Conservation (phyloP, 306 rosid genomes). For the Trifolium repens region DNA sequence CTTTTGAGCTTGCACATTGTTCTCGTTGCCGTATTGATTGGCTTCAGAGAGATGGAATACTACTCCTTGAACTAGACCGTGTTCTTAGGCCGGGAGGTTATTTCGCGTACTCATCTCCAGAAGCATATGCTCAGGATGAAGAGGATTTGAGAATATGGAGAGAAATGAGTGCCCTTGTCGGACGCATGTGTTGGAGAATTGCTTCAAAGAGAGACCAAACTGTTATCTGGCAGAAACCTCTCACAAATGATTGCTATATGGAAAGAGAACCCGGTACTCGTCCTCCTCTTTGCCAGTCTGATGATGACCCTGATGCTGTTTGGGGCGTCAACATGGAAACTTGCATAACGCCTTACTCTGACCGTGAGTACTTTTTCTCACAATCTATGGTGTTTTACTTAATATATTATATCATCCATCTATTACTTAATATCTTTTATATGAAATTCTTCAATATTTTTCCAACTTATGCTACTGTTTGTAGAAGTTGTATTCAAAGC, state of each 20-base stretch:
- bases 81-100: conserved; percentile 54
- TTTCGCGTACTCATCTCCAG: conserved; percentile 54
- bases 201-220: conserved; percentile 51
- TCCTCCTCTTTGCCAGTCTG: conserved; percentile 53
- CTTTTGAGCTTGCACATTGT: conserved; percentile 54
- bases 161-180: conserved; percentile 53
- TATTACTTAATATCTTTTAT: conserved; percentile 12
- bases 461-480: conserved; percentile 19
- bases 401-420: conserved; percentile 23
- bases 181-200: conserved; percentile 50
- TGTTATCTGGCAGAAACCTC: conserved; percentile 53
- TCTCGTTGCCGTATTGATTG: conserved; percentile 52
- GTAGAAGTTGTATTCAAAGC: conserved; percentile 18
- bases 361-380: conserved; percentile 42
- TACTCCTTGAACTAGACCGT: conserved; percentile 51
- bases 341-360: conserved; percentile 50
- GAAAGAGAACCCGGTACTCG: conserved; percentile 47
- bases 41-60: conserved; percentile 54
- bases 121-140: conserved; percentile 56
- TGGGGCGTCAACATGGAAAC: conserved; percentile 55
- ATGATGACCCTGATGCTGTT: conserved; percentile 48
- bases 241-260: conserved; percentile 52
- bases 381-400: background rate
- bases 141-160: conserved; percentile 53
- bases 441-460: conserved; percentile 1